phyloP scores from a whole-genome alignment of 495 filamentous ascomycete species.

The Penicillium argentinense region DNA sequence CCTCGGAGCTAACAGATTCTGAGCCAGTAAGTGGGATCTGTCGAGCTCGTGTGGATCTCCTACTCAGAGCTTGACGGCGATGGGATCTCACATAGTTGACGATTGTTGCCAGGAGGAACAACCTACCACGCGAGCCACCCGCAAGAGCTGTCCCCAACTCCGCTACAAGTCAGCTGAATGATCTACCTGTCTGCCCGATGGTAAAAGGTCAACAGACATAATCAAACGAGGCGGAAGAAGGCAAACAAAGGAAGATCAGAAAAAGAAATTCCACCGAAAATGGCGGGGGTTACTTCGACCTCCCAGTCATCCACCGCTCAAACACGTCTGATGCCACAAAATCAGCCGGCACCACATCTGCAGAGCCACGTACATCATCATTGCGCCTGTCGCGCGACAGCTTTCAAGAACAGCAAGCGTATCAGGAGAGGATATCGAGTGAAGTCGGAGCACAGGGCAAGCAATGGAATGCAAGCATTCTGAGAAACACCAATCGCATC shows the following conservation, averaged over 20 bases:
- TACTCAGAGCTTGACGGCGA: conserved; percentile 4
- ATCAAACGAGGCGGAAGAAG: background rate
- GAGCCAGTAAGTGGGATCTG: background rate
- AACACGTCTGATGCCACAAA: conserved; percentile 31
- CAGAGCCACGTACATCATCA: conserved; percentile 30
- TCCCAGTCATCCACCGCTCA: conserved; percentile 33
- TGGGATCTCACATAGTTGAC: conserved; percentile 28
- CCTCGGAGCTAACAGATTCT: background rate
- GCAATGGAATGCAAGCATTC: conserved; percentile 46
- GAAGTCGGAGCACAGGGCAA: conserved; percentile 30
- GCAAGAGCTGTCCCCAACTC: conserved; percentile 1
- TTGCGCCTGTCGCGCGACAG: conserved; percentile 23
- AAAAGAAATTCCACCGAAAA: conserved; percentile 13
- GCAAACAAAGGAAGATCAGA: background rate
- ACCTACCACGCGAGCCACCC: conserved; percentile 8
- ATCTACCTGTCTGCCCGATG: conserved; percentile 3
- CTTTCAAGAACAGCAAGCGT: conserved; percentile 5
- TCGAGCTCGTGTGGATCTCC: conserved; percentile 5
- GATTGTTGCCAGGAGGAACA: conserved; percentile 24
- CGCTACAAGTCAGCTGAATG: conserved; percentile 8
- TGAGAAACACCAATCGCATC: conserved; percentile 39
- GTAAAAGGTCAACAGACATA: background rate
- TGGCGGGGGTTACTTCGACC: conserved; percentile 46
- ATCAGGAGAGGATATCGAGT: conserved; percentile 18
- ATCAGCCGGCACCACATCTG: conserved; percentile 23